Evolutionary conservation across 768 basidiomycete species (phyloP).

Genomic region (Lactarius hengduanensis): DNA sequence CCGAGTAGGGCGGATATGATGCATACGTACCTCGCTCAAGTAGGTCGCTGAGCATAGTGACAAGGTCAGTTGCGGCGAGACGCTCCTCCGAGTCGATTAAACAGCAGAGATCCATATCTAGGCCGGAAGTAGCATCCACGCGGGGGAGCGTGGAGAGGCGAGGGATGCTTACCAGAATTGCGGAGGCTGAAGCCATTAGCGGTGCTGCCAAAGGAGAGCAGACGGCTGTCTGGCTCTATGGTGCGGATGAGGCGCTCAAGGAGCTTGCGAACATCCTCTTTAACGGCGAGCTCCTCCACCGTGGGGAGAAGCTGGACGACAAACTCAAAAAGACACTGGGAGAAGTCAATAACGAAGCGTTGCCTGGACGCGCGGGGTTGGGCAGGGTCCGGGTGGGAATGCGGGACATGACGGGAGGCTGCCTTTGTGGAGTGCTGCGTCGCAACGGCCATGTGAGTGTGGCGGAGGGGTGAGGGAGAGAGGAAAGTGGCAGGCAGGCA

Average conservation of each 20-base stretch:
- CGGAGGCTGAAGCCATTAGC: conserved; percentile 96
- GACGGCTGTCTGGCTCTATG: conserved; percentile 86
- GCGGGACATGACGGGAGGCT: conserved; percentile 18
- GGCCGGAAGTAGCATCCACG: background rate
- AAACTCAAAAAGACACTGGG: conserved; percentile 90
- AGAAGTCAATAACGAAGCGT: conserved; percentile 76
- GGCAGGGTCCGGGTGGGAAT: conserved; percentile 19
- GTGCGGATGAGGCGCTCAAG: conserved; percentile 94
- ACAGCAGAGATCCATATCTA: conserved; percentile 99
- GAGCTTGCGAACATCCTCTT: conserved; percentile 93
- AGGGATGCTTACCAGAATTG: conserved; percentile 71
- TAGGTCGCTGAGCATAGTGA: conserved; percentile 89
- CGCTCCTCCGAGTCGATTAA: conserved; percentile 86
- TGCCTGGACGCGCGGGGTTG: conserved; percentile 45
- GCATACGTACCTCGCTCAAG: conserved; percentile 79
- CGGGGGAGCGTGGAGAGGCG: background rate
- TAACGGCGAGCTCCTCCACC: conserved; percentile 85
- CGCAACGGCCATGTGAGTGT: conserved; percentile 23
- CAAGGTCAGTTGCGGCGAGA: conserved; percentile 82
- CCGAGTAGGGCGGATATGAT: conserved; percentile 13
- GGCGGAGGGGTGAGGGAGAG: background rate
- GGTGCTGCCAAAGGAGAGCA: conserved; percentile 94
- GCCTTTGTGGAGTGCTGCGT: conserved; percentile 20
- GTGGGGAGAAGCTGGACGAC: conserved; percentile 91
- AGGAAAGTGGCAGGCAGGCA: background rate